Conservation (phyloP, 345 rosid species). For the Kernera saxatilis region DNA sequence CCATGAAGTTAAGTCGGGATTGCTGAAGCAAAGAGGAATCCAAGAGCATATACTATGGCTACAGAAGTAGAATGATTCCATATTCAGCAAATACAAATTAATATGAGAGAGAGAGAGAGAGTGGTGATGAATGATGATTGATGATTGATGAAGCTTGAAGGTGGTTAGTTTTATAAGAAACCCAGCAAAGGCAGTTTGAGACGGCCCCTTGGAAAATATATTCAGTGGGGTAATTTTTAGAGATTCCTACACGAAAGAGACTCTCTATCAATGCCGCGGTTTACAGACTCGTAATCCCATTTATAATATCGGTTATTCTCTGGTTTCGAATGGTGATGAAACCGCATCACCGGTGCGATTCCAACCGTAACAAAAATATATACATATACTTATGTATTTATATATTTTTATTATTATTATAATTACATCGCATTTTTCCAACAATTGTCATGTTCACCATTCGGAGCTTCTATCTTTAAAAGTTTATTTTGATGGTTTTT, state of each 20-base stretch:
- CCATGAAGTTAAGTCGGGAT: background rate
- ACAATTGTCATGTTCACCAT: too few relatives aligned
- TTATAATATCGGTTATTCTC: background rate
- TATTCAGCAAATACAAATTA: background rate
- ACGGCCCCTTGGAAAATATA: constrained; percentile 1
- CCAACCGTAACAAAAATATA: too few relatives aligned
- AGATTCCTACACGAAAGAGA: constrained; percentile 8
- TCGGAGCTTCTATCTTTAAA: too few relatives aligned
- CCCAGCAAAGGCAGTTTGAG: background rate
- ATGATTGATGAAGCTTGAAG: background rate
- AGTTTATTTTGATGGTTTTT: background rate
- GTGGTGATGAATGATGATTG: background rate
- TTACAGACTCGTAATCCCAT: background rate
- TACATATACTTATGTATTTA: too few relatives aligned
- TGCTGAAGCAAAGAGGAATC: background rate
- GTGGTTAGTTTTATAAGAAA: background rate
- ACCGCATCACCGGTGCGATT: too few relatives aligned
- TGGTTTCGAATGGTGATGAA: too few relatives aligned
- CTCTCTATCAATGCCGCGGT: background rate
- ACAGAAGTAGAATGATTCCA: constrained; percentile 4
- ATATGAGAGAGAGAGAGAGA: background rate
- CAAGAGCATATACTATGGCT: background rate
- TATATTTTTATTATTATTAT: too few relatives aligned
- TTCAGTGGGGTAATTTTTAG: background rate
- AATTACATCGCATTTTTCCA: too few relatives aligned